Evolutionary conservation across 2,329 filamentous ascomycete genomes (phyloP).

Genomic region (Trichoderma sp.): DNA sequence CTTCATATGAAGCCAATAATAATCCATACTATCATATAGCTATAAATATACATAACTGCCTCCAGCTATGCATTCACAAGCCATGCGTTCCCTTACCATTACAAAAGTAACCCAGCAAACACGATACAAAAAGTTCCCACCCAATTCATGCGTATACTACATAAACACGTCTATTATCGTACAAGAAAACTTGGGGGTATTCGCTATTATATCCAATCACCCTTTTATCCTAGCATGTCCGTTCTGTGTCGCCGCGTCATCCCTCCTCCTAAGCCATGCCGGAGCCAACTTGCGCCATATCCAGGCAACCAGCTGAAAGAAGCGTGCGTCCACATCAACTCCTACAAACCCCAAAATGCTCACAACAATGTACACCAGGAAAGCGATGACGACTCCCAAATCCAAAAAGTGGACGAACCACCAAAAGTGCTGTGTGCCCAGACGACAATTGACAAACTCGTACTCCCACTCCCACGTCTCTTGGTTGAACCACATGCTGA

Average conservation of each 20-base stretch:
- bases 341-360: slow-evolving; percentile 31
- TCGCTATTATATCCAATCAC: slow-evolving; percentile 25
- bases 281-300: slow-evolving; percentile 7
- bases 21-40: no score
- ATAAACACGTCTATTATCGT: slow-evolving; percentile 11
- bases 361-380: slow-evolving; percentile 30
- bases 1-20: background rate
- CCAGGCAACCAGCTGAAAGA: slow-evolving; percentile 25
- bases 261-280: background rate
- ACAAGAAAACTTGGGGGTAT: slow-evolving; percentile 19
- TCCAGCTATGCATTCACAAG: background rate
- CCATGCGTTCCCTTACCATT: background rate
- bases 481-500: slow-evolving; percentile 87
- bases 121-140: background rate
- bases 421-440: slow-evolving; percentile 90
- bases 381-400: slow-evolving; percentile 43
- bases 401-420: slow-evolving; percentile 83
- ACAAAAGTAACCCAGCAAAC: background rate
- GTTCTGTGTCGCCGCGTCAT: slow-evolving; percentile 18
- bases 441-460: slow-evolving; percentile 72
- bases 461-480: slow-evolving; percentile 72
- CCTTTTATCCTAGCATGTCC: slow-evolving; percentile 24
- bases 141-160: background rate
- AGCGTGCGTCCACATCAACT: slow-evolving; percentile 36
- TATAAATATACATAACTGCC: no score